These are phyloP conservation scores for Cercophora newfieldiana DNA, from an alignment of 495 filamentous ascomycete genomes.

Conservation along the genomic window DNA sequence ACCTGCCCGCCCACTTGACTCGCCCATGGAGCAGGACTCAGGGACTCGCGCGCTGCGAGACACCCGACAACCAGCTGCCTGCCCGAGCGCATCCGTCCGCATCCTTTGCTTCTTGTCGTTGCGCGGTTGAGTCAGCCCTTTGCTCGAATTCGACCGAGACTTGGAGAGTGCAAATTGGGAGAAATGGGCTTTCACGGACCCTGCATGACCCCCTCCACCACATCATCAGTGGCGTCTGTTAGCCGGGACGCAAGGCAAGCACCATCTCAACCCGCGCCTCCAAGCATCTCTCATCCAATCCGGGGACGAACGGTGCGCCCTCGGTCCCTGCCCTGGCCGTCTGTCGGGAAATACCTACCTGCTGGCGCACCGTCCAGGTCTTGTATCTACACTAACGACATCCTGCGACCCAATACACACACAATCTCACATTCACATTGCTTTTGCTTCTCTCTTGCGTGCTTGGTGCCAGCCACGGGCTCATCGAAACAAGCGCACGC, in stretches of 20 bases:
- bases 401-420: not conserved
- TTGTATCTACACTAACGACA: not conserved
- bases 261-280: slow-evolving; percentile 1
- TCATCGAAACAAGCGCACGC: no score
- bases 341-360: not conserved
- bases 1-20: slow-evolving; percentile 1
- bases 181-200: slow-evolving; percentile 25
- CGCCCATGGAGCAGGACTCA: no score
- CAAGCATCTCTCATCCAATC: slow-evolving; percentile 8
- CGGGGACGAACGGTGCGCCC: slow-evolving; percentile 12
- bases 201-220: slow-evolving; percentile 40
- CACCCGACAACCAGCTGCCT: no score
- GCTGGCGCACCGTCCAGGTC: not conserved
- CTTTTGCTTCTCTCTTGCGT: not conserved
- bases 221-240: slow-evolving; percentile 48
- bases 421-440: not conserved
- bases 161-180: slow-evolving; percentile 16
- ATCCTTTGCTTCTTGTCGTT: not conserved
- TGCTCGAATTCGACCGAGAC: slow-evolving; percentile 21
- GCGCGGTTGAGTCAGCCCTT: slow-evolving; percentile 11
- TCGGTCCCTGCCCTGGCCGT: not conserved
- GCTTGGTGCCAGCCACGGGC: not conserved
- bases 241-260: slow-evolving; percentile 24
- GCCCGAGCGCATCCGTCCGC: not conserved
- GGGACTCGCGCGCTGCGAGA: not conserved